phyloP scores from a whole-genome alignment of 371 early-diverging fungal genomes.

The Apophysomyces sp. region DNA sequence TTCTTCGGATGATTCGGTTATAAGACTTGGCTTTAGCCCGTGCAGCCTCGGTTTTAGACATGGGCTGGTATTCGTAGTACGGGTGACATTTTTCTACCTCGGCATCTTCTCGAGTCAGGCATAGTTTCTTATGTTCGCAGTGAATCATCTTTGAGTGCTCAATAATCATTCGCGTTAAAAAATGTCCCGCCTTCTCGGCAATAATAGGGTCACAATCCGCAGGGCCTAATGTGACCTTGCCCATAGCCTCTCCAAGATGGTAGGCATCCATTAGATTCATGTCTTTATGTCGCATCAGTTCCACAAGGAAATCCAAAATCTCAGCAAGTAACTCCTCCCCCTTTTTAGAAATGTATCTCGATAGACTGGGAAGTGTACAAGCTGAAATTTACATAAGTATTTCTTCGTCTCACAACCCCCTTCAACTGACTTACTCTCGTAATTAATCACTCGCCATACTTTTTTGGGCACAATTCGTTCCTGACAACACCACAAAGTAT shows the following conservation, averaged over 20 bases:
- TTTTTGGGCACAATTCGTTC: slow-evolving; percentile 47
- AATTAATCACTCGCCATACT: slow-evolving; percentile 45
- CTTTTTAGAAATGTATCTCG: slow-evolving; percentile 22
- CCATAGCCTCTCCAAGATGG: slow-evolving; percentile 45
- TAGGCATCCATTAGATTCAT: slow-evolving; percentile 42
- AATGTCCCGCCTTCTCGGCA: slow-evolving; percentile 42
- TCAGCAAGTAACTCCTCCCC: slow-evolving; percentile 32
- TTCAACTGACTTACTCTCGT: slow-evolving; percentile 37
- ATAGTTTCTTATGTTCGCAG: slow-evolving; percentile 5
- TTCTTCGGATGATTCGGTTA: slow-evolving; percentile 29
- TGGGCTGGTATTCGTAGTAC: slow-evolving; percentile 13
- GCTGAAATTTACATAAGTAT: slow-evolving; percentile 16
- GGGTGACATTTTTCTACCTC: slow-evolving; percentile 20
- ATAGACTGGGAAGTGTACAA: slow-evolving; percentile 36
- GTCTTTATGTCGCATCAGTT: slow-evolving; percentile 39
- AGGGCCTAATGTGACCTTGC: slow-evolving; percentile 45
- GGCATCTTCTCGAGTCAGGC: slow-evolving; percentile 24
- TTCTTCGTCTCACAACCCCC: background rate
- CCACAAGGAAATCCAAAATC: slow-evolving; percentile 42
- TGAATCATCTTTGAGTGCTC: slow-evolving; percentile 37
- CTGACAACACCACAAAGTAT: slow-evolving; percentile 40
- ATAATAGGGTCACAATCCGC: slow-evolving; percentile 43
- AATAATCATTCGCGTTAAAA: slow-evolving; percentile 46
- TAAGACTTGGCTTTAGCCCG: slow-evolving; percentile 41
- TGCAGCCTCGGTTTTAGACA: slow-evolving; percentile 36